Conservation (phyloP, 2,329 filamentous ascomycete genomes). For the Aspergillus cejpii region DNA sequence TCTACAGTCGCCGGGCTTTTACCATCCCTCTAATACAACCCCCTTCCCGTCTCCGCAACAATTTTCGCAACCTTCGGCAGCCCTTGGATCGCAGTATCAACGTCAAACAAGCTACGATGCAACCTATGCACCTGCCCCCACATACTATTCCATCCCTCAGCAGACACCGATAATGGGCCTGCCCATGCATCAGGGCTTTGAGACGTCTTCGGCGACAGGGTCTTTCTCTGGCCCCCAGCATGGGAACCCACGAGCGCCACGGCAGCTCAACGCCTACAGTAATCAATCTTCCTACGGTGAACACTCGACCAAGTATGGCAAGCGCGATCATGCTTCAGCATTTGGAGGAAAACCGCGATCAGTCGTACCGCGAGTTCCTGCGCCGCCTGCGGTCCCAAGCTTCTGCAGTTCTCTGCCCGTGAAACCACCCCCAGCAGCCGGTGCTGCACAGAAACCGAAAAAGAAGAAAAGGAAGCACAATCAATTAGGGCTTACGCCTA, state of each 20-base stretch:
- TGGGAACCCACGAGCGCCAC: slow-evolving; percentile 22
- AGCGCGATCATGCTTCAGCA: slow-evolving; percentile 35
- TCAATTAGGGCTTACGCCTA: slow-evolving; percentile 44
- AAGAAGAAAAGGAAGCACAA: slow-evolving; percentile 43
- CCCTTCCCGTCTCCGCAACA: slow-evolving; percentile 20
- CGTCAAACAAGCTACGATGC: slow-evolving; percentile 25
- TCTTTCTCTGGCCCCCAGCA: slow-evolving; percentile 38
- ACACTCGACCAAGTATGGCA: slow-evolving; percentile 21
- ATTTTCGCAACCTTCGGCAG: slow-evolving; percentile 21
- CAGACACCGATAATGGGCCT: slow-evolving; percentile 48
- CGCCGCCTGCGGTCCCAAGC: slow-evolving; percentile 41
- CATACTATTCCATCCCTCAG: slow-evolving; percentile 16
- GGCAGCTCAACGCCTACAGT: slow-evolving; percentile 19
- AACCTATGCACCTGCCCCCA: slow-evolving; percentile 18
- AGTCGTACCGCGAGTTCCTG: slow-evolving; percentile 28
- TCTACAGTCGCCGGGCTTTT: slow-evolving; percentile 19
- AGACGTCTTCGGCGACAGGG: slow-evolving; percentile 45
- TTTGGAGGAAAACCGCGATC: slow-evolving; percentile 30
- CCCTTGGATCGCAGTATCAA: slow-evolving; percentile 22
- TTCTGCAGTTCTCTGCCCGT: slow-evolving; percentile 41
- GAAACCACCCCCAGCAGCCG: slow-evolving; percentile 36
- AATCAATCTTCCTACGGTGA: slow-evolving; percentile 14
- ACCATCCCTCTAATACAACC: slow-evolving; percentile 17
- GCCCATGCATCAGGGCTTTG: slow-evolving; percentile 52
- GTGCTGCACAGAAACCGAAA: slow-evolving; percentile 31